phyloP scores from a whole-genome alignment of 1,284 basidiomycete species.

The Ustilago esculenta region DNA sequence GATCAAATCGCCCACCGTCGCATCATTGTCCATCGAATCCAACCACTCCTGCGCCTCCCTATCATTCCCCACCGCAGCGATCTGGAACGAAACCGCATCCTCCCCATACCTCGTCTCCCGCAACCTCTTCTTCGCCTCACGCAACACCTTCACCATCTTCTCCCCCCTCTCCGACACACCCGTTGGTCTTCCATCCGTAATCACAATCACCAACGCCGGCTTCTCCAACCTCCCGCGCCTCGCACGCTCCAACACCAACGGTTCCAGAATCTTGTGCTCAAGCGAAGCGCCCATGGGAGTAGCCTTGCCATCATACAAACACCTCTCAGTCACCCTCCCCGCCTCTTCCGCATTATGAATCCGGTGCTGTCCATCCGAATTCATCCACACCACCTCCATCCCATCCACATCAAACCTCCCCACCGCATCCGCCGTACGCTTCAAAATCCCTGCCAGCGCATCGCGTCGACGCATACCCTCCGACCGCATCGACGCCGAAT shows the following conservation, averaged over 20 bases:
- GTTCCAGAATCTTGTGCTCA: conserved; percentile 45
- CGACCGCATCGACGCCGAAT: conserved; percentile 50
- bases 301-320: conserved; percentile 43
- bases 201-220: conserved; percentile 49
- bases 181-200: conserved; percentile 57
- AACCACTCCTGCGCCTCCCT: conserved; percentile 60
- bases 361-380: conserved; percentile 20
- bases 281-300: conserved; percentile 55
- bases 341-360: conserved; percentile 51
- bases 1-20: conserved; percentile 51
- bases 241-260: conserved; percentile 34
- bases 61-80: conserved; percentile 59
- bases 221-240: conserved; percentile 34
- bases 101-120: conserved; percentile 42
- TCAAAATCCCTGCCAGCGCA: conserved; percentile 42
- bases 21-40: conserved; percentile 57
- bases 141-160: conserved; percentile 50
- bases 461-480: conserved; percentile 42
- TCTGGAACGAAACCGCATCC: conserved; percentile 54
- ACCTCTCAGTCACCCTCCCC: conserved; percentile 28
- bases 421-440: conserved; percentile 53
- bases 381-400: conserved; percentile 59
- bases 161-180: conserved; percentile 42
- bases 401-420: conserved; percentile 56
- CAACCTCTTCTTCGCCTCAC: conserved; percentile 39